Evolutionary conservation across 306 rosid species (phyloP).

Genomic region (Rosa multiflora): DNA sequence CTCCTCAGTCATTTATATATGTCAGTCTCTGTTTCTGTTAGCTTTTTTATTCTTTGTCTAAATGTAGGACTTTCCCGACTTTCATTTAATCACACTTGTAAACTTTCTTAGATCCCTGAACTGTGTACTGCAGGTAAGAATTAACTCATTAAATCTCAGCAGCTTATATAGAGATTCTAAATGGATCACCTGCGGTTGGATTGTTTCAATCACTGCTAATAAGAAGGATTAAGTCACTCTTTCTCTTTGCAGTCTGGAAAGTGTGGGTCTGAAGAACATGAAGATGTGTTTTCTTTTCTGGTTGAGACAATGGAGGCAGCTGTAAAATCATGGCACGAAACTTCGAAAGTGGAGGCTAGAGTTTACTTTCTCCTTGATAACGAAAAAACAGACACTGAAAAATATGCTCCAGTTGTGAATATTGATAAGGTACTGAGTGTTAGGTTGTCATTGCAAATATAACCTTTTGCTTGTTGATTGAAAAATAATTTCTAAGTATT

Average conservation of each 20-base stretch:
- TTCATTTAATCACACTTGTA: slow-evolving; percentile 11
- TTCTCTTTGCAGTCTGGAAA: slow-evolving; percentile 63
- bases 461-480: slow-evolving; percentile 17
- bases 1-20: neutral
- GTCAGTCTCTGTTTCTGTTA: slow-evolving; percentile 1
- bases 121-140: slow-evolving; percentile 30
- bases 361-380: slow-evolving; percentile 86
- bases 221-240: slow-evolving; percentile 42
- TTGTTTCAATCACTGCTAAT: slow-evolving; percentile 23
- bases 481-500: slow-evolving; percentile 4
- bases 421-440: slow-evolving; percentile 75
- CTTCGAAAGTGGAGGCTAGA: slow-evolving; percentile 82
- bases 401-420: slow-evolving; percentile 86
- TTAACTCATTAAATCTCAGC: slow-evolving; percentile 7
- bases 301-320: slow-evolving; percentile 94
- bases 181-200: slow-evolving; percentile 8
- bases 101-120: slow-evolving; percentile 14
- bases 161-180: slow-evolving; percentile 14
- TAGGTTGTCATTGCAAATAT: slow-evolving; percentile 1
- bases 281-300: slow-evolving; percentile 70
- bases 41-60: slow-evolving; percentile 17
- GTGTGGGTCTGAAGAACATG: slow-evolving; percentile 76
- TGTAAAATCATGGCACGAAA: slow-evolving; percentile 85
- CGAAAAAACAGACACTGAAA: slow-evolving; percentile 75
- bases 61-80: slow-evolving; percentile 24